Percentiles rank a stretch among this genome's conserved stretches.
phyloP scores from a whole-genome alignment of 2,329 filamentous ascomycete genomes.

The Fusarium protoensiforme region DNA sequence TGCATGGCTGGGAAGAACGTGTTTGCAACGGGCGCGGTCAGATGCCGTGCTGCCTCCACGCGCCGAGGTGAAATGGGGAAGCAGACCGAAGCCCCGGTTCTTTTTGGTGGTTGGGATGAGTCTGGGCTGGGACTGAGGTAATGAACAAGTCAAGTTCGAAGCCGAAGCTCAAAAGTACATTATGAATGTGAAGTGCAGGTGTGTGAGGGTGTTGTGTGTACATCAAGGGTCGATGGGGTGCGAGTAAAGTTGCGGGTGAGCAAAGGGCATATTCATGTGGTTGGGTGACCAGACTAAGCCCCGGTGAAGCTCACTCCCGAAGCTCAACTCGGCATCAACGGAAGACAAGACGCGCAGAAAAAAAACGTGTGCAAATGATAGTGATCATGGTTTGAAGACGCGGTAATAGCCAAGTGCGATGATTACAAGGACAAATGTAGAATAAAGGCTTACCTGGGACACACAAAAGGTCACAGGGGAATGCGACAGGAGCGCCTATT shows the following conservation, averaged over 20 bases:
- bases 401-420: neutral
- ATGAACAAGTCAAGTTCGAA: constrained; percentile 11
- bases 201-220: constrained; percentile 12
- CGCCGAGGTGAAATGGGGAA: constrained; percentile 16
- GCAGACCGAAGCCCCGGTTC: constrained; percentile 20
- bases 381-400: neutral
- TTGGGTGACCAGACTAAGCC: neutral
- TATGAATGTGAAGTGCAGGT: constrained; percentile 14
- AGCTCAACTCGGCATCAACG: constrained; percentile 29
- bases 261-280: neutral
- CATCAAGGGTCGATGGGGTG: constrained; percentile 8
- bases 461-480: constrained; percentile 11
- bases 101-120: constrained; percentile 29
- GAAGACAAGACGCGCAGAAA: constrained; percentile 27
- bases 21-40: constrained; percentile 26
- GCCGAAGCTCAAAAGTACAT: constrained; percentile 10
- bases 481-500: constrained; percentile 33
- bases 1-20: constrained; percentile 6
- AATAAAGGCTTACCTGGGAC: constrained; percentile 27
- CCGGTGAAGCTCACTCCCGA: constrained; percentile 13
- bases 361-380: constrained; percentile 11
- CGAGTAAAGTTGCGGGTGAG: neutral
- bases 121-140: constrained; percentile 26
- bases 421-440: neutral
- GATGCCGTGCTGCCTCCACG: constrained; percentile 28